These are phyloP conservation scores for Metschnikowia sp. DNA, from an alignment of 805 yeast genomes.

Conservation along the genomic window DNA sequence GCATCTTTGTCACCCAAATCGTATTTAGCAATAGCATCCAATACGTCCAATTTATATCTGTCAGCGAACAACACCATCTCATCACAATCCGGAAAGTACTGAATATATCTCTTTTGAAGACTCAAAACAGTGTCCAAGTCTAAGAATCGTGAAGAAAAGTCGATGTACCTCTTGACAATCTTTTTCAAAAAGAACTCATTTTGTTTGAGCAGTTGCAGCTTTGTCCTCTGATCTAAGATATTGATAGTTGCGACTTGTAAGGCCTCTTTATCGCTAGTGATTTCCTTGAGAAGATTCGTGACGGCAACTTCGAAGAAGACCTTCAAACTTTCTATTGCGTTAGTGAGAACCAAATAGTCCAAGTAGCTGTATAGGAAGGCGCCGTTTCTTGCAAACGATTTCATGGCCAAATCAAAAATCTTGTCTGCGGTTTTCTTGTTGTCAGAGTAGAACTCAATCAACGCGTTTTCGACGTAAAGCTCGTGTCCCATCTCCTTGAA, in stretches of 20 bases:
- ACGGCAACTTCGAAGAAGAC: constrained; percentile 78
- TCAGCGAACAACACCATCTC: constrained; percentile 35
- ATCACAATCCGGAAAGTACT: constrained; percentile 61
- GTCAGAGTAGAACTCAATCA: constrained; percentile 69
- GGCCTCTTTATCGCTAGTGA: constrained; percentile 20
- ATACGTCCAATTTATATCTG: constrained; percentile 35
- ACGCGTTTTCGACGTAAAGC: constrained; percentile 77
- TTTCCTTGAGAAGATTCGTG: constrained; percentile 45
- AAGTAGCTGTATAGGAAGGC: constrained; percentile 67
- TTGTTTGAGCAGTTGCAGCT: constrained; percentile 16
- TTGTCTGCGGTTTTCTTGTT: constrained; percentile 67
- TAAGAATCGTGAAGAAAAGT: constrained; percentile 67
- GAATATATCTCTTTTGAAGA: constrained; percentile 63
- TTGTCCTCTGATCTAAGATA: constrained; percentile 13
- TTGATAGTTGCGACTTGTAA: constrained; percentile 15
- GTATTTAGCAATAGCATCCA: constrained; percentile 35
- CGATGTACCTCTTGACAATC: constrained; percentile 48
- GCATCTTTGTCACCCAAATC: constrained; percentile 29
- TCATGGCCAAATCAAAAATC: constrained; percentile 78
- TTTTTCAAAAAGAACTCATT: constrained; percentile 27
- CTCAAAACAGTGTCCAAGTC: constrained; percentile 63
- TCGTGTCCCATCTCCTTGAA: constrained; percentile 64
- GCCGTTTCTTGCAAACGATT: constrained; percentile 49
- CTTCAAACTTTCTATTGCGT: constrained; percentile 72
- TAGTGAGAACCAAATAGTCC: constrained; percentile 62